Percentiles rank a stretch among this genome's conserved stretches.
phyloP scores from a whole-genome alignment of 306 rosid genomes.

The Sechiopsis laciniata region DNA sequence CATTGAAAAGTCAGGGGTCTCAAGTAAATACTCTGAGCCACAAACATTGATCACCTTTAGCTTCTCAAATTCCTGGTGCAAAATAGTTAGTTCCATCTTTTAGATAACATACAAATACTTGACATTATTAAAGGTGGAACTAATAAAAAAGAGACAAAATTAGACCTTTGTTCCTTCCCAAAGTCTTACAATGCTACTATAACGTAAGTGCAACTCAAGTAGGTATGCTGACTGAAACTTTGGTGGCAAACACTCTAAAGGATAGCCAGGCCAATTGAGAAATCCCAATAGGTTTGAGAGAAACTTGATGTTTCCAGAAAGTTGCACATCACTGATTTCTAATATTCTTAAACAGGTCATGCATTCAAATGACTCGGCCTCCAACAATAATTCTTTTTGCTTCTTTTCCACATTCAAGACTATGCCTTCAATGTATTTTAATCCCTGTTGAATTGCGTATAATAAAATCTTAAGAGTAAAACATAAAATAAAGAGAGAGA shows the following conservation, averaged over 20 bases:
- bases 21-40: slow-evolving; percentile 7
- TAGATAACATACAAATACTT: background rate
- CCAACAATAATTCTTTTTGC: background rate
- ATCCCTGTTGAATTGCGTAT: background rate
- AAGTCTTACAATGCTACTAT: background rate
- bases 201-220: background rate
- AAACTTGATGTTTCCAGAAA: background rate
- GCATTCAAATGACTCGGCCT: background rate
- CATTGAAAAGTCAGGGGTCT: slow-evolving; percentile 17
- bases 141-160: background rate
- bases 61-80: background rate
- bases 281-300: background rate
- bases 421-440: slow-evolving; percentile 10
- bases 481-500: background rate
- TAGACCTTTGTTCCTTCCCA: slow-evolving; percentile 18
- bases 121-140: background rate
- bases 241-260: background rate
- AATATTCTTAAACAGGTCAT: background rate
- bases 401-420: background rate
- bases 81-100: background rate
- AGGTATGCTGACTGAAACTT: background rate
- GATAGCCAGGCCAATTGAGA: slow-evolving; percentile 4
- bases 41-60: slow-evolving; percentile 19
- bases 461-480: background rate
- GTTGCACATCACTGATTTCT: background rate